Evolutionary conservation across 192 early-diverging fungal species (phyloP), one percentile per base, ranked within the genome.

Genomic region (Coemansia sp.): DNA sequence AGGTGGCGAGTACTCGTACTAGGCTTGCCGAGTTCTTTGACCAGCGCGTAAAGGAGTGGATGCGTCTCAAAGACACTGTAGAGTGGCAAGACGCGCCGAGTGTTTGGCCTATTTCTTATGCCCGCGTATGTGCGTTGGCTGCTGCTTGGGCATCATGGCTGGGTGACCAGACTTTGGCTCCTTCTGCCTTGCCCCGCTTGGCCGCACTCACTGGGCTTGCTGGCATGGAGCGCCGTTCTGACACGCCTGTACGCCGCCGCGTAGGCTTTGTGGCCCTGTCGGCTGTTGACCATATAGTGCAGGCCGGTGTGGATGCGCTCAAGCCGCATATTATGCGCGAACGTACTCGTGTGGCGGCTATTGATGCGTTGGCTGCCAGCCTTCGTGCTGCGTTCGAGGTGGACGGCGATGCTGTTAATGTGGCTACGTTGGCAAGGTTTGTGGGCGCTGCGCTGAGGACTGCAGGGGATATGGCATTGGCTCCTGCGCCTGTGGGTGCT

Each of bases 221-320:
- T 60, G 34, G 62, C 11, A 49, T 64, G 15, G 73, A 82, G 72
- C 69, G 64, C 42, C 66, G 44, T 15, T 20, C 46, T 12, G 61
- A 10, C 9, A 40, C 16, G 51, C 18, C 31, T 43, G 42, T 27
- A 60, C 64, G 15, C 65, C 66, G 33, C 20, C 77, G 22, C 52
- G 67, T 73, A 6, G 82, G 82, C 0, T 84, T 84, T 69, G 82
- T 84, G 1, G 66, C 78, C 10, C 78, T 85, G 0, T 77, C 82
- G 24, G 78, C 82, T 1, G 77, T 77, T 36, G 82, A 85, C 72
- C 78, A 79, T 40, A 71, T 85, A 33, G 70, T 80, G 49, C 82
- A 85, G 55, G 74, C 78, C 1, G 78, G 68, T 12, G 75, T 80
- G 0, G 82, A 85, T 27, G 66, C 65, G 1, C 49, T 80, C 11